A percentile compares a stretch with the other conserved stretches of the same genome.
phyloP scores from a whole-genome alignment of 768 basidiomycete species.

The Mycena sanguinolenta region DNA sequence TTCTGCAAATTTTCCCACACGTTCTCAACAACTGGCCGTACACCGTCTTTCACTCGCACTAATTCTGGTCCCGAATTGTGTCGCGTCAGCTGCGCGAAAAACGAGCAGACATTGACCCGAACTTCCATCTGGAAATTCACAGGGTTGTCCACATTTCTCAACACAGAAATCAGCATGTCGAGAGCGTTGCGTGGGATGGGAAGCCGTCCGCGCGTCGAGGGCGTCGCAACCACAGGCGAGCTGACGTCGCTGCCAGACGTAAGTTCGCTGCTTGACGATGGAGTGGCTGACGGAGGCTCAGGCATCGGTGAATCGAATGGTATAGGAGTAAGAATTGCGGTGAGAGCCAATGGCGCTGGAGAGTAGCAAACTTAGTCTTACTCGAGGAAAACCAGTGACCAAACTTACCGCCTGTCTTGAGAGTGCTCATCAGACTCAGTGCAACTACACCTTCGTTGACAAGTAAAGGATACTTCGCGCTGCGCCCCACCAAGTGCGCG shows the following conservation, averaged over 20 bases:
- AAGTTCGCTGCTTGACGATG: conserved; percentile 53
- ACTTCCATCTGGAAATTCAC: conserved; percentile 80
- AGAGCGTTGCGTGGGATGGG: conserved; percentile 68
- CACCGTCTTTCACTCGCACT: conserved; percentile 62
- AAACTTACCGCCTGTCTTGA: conserved; percentile 72
- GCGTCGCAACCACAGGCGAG: conserved; percentile 63
- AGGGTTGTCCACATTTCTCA: conserved; percentile 70
- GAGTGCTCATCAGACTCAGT: conserved; percentile 80
- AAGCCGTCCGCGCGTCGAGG: conserved; percentile 53
- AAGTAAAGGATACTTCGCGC: conserved; percentile 84
- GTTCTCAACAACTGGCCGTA: conserved; percentile 65
- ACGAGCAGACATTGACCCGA: conserved; percentile 80
- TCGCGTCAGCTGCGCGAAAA: conserved; percentile 74
- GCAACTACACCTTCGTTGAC: conserved; percentile 93
- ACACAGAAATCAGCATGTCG: conserved; percentile 75
- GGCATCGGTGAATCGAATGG: conserved; percentile 53
- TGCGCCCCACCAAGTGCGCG: conserved; percentile 78
- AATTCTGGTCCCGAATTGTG: conserved; percentile 64
- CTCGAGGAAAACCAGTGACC: conserved; percentile 8
- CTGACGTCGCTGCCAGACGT: conserved; percentile 50
- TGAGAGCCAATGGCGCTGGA: conserved; percentile 73
- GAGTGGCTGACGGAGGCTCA: conserved; percentile 52
- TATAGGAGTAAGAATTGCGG: conserved; percentile 67
- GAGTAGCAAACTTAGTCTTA: conserved; percentile 18
- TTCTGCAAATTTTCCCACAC: conserved; percentile 52